Evolutionary conservation across 352 stramenopile genomes (phyloP).

Genomic region (Globisporangium iwayamae): DNA sequence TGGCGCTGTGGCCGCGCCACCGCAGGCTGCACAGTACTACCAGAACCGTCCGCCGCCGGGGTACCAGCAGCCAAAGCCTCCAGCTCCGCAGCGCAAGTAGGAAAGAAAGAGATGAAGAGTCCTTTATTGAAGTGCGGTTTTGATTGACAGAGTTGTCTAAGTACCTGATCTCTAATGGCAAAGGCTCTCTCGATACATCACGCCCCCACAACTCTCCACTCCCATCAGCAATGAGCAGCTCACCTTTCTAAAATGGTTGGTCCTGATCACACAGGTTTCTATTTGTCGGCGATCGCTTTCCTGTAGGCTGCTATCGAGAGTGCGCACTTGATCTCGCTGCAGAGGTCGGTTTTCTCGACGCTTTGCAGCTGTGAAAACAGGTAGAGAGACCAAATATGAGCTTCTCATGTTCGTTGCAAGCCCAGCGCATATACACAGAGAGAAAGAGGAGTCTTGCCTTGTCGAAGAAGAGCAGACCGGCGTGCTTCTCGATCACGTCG

Average conservation of each 20-base stretch:
- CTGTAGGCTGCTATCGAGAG: conserved; percentile 46
- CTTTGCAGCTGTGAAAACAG: conserved; percentile 33
- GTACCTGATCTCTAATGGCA: not conserved
- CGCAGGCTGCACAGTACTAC: conserved; percentile 24
- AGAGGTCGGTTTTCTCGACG: conserved; percentile 52
- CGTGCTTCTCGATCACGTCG: conserved; percentile 90
- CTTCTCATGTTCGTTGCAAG: not conserved
- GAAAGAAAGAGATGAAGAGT: not conserved
- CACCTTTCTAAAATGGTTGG: not conserved
- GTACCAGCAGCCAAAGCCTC: conserved; percentile 18
- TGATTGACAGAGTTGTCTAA: not conserved
- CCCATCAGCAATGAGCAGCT: not conserved
- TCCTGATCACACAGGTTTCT: not conserved
- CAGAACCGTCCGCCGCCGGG: conserved; percentile 18
- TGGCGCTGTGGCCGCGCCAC: conserved; percentile 7
- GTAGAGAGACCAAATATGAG: not conserved
- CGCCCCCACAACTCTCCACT: not conserved
- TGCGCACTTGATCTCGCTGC: conserved; percentile 60
- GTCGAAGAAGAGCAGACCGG: conserved; percentile 93
- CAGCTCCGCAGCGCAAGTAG: conserved; percentile 15
- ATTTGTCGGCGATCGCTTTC: conserved; percentile 23
- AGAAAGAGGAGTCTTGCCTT: conserved; percentile 33
- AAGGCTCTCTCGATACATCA: not conserved
- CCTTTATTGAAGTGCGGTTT: not conserved
- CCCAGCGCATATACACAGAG: not conserved